Conservation (phyloP, 306 rosid species). For the Morella rubra region DNA sequence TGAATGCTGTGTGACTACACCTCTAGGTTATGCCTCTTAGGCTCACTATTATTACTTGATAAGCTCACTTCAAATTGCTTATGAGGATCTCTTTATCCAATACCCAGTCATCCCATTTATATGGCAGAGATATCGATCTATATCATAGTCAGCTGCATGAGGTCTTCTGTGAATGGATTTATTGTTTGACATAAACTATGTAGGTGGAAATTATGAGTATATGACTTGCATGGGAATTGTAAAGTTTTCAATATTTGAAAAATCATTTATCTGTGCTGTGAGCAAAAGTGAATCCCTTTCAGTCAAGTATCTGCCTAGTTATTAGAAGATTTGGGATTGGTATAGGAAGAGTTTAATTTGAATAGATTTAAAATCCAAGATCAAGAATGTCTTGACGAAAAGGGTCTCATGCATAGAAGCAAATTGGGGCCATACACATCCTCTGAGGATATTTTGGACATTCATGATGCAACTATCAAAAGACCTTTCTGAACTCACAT, state of each 20-base stretch:
- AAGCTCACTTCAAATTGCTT: neutral
- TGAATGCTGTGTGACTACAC: neutral
- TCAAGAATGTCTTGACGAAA: neutral
- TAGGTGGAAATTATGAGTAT: neutral
- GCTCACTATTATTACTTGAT: neutral
- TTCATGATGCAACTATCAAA: neutral
- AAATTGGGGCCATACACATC: neutral
- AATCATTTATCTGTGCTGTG: neutral
- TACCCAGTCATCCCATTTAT: neutral
- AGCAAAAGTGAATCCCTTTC: neutral
- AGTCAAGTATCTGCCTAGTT: neutral
- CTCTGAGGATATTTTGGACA: neutral
- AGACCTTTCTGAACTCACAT: neutral
- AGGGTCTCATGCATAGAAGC: neutral
- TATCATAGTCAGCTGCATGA: neutral
- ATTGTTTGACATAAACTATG: neutral
- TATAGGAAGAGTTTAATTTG: neutral
- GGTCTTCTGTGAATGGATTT: neutral
- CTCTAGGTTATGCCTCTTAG: neutral
- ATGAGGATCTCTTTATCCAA: neutral
- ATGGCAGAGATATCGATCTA: neutral
- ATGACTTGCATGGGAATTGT: neutral
- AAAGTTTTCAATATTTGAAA: neutral
- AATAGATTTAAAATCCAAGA: neutral
- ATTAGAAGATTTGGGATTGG: too few species aligned